Evolutionary conservation across 129 eudicot genomes (phyloP), one percentile per base, ranked within the genome.

Genomic region (Calendula officinalis): DNA sequence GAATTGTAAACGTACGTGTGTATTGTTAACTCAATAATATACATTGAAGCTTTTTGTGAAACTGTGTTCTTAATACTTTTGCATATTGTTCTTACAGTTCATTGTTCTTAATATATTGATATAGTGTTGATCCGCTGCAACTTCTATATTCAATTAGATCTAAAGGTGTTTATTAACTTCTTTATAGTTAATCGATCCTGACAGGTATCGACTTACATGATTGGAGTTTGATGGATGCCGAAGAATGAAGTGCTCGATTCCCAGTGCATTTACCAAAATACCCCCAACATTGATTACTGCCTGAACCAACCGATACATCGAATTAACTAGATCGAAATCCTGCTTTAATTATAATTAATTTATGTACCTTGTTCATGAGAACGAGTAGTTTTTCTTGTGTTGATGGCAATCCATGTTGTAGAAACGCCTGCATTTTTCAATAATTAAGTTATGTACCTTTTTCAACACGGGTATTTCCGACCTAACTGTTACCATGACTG

Each of bases 371-470:
- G 69, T 83, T 88, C 95, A 85, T 74, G 49, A 83, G 87, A 51
- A 73, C 65, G 56, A 83, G 67, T 37, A 83, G 78, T 39, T 78
- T 83, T 62, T 88, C 96, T 75, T 92, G 86, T 22, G 89, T 81
- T n/a, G 91, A 77, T 9, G 99, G 99, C 75, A 88, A 41, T 34
- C 98, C 98, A 55, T 92, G 91, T 62, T 85, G 98, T 55, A 92
- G 75, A 83, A 85, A 85, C 6, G 96, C 95, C 96, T 92, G 80
- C 14, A 61, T 22, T 0, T 33, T 15, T 0, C 54, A 35, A 8
- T 48, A 60, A 9, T n/a, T 6, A 14, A 22, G 30, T 51, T 36
- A 55, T 9, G 5, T 17, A 59, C 13, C 35, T 14, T 17, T 16
- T 12, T 16, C 22, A 8, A 22, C 2, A 22, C 1, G 30, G 30